These are phyloP conservation scores for Dimocarpus longan DNA, from an alignment of 345 rosid species.

Conservation along the genomic window DNA sequence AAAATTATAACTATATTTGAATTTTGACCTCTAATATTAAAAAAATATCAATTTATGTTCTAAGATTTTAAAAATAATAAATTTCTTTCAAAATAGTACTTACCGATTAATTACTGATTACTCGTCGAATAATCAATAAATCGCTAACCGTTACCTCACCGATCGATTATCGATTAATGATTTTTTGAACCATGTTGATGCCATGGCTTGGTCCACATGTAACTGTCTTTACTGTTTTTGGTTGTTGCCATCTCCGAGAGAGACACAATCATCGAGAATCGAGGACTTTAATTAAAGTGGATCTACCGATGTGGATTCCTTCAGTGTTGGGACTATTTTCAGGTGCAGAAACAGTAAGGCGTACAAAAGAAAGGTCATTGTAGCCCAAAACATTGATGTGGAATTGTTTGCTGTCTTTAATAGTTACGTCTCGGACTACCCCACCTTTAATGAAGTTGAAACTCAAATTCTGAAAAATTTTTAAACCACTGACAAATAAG, in stretches of 20 bases:
- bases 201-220: constrained; percentile 18
- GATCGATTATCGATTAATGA: too few relatives aligned
- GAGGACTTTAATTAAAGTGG: constrained; percentile 31
- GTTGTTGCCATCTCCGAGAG: neutral
- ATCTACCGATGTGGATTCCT: constrained; percentile 64
- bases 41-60: too few relatives aligned
- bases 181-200: neutral
- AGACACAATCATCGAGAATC: constrained; percentile 29
- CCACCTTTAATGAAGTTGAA: constrained; percentile 38
- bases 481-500: too few relatives aligned
- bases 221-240: neutral
- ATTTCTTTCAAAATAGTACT: too few relatives aligned
- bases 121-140: too few relatives aligned
- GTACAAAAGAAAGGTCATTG: constrained; percentile 37
- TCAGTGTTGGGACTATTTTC: constrained; percentile 57
- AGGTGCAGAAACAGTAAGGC: constrained; percentile 38
- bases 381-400: constrained; percentile 51
- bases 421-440: constrained; percentile 30
- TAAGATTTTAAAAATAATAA: too few relatives aligned
- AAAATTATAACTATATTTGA: too few relatives aligned
- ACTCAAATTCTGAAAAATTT: constrained; percentile 39
- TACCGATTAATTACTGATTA: too few relatives aligned
- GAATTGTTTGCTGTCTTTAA: constrained; percentile 50
- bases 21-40: too few relatives aligned
- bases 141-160: too few relatives aligned